Base-by-base conservation (phyloP, 768 basidiomycete genomes). In the Piloderma croceum region DNA sequence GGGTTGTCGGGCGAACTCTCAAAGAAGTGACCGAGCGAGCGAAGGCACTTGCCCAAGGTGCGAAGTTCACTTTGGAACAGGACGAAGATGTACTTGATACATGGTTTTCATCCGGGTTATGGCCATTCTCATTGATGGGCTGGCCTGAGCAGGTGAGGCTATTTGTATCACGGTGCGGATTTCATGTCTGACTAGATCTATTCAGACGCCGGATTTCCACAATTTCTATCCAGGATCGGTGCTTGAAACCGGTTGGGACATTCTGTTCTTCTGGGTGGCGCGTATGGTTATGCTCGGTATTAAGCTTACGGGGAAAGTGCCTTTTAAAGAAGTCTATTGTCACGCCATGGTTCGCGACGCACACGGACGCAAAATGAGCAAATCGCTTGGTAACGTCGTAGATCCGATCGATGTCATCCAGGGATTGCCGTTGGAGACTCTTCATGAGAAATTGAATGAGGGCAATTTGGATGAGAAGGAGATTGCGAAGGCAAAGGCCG, bases 241-340 rank as follows among this genome's bases (percentile, higher is more conserved):
- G 32, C 77, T 98, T 22, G 96, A 98, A 67, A 99, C 96, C 0
- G 96, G 96, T 34, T 98, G 96, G 94, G 96, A 98, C 48, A 98
- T 98, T 53, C 63, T 99, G n/a, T 93, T 93, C 75, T 98, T 98
- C 78, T 99, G 96, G 96, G 94, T 98, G 6, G 93, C 96, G 12
- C 85, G 96, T 31, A 99, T 98, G 94, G 94, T 88, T 36, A 67
- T 99, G 54, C 79, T 98, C 24, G 94, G 96, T 31, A 66, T 90
- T 52, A 75, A 84, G 42, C 78, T 97, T 34, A 99, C 96, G 0
- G 92, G 76, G 20, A 62, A 86, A 54, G 77, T 99, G 70, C 96
- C 96, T 2, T 99, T 98, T 76, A 72, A 78, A 35, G 93, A 99
- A 64, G 93, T 98, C 7, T 80, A 84, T 58, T 98, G 93, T 64